A percentile compares a stretch with the other conserved stretches of the same genome.
Evolutionary conservation across 2,329 filamentous ascomycete genomes (phyloP).

Genomic region (Ampelomyces quisqualis): DNA sequence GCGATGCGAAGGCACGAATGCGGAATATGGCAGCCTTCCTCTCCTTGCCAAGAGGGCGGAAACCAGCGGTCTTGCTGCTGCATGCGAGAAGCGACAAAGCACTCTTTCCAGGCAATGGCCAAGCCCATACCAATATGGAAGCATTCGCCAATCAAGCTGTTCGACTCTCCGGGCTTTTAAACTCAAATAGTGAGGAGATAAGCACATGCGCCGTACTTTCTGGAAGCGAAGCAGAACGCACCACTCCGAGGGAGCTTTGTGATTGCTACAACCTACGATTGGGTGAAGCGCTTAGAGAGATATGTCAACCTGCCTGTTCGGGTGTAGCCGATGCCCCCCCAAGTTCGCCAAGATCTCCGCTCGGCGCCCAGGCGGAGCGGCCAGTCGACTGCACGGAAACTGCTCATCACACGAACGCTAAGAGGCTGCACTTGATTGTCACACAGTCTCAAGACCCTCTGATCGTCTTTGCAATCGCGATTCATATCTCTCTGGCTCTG

Average conservation of each 20-base stretch:
- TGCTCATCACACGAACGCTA: background rate
- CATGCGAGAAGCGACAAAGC: background rate
- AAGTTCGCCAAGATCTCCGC: slow-evolving; percentile 7
- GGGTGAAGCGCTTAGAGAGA: slow-evolving; percentile 1
- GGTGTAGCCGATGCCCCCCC: slow-evolving; percentile 5
- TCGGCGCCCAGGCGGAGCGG: slow-evolving; percentile 17
- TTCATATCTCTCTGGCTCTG: no score
- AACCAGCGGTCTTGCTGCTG: slow-evolving; percentile 6
- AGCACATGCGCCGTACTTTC: slow-evolving; percentile 19
- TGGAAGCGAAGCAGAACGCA: slow-evolving; percentile 13
- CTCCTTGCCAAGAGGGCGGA: slow-evolving; percentile 8
- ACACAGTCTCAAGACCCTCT: background rate
- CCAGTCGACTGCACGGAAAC: slow-evolving; percentile 3
- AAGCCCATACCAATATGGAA: background rate
- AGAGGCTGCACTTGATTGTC: background rate
- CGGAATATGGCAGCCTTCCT: background rate
- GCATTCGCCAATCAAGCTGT: slow-evolving; percentile 5
- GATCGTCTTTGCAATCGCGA: no score
- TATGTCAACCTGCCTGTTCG: slow-evolving; percentile 20
- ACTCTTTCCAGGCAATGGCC: background rate
- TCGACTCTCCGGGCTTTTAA: slow-evolving; percentile 1
- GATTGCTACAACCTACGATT: background rate
- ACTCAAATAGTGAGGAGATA: slow-evolving; percentile 13
- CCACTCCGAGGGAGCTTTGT: background rate
- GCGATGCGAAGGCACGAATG: background rate